Percentiles rank a stretch among this genome's conserved stretches.
Evolutionary conservation across 139 green algal genomes (phyloP).

Genomic region (Tetraselmis chui): DNA sequence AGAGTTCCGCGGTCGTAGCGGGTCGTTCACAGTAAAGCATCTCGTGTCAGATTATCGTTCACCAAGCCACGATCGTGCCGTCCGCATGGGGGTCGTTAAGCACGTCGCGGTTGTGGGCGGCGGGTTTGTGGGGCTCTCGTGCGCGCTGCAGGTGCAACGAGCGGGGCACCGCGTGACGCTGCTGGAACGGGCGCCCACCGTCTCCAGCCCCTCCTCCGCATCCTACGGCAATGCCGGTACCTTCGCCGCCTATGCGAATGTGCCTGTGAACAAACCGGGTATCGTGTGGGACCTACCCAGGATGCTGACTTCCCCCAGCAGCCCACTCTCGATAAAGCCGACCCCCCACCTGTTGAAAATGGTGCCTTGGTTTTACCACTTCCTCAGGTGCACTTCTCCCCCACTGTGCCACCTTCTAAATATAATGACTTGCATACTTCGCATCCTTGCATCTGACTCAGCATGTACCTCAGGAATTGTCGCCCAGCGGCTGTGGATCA

Average conservation of each 20-base stretch:
- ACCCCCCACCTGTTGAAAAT: conserved; percentile 5
- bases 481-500: background rate
- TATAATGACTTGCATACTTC: too few relatives aligned
- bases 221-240: conserved; percentile 17
- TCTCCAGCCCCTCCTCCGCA: background rate
- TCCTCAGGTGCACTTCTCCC: background rate
- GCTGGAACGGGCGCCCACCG: background rate
- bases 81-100: background rate
- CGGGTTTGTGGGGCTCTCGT: conserved; percentile 18
- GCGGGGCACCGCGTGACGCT: conserved; percentile 2
- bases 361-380: conserved; percentile 3
- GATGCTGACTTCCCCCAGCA: conserved; percentile 1
- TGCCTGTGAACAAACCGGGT: conserved; percentile 1
- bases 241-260: conserved; percentile 17
- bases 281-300: background rate
- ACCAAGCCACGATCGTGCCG: too few relatives aligned
- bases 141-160: conserved; percentile 4
- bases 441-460: too few relatives aligned
- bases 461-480: background rate
- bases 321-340: conserved; percentile 1
- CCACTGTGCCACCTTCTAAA: too few relatives aligned
- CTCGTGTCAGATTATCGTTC: too few relatives aligned
- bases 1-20: too few relatives aligned
- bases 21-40: too few relatives aligned
- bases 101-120: conserved; percentile 12